phyloP scores from a whole-genome alignment of 345 rosid species.

The Punica granatum region DNA sequence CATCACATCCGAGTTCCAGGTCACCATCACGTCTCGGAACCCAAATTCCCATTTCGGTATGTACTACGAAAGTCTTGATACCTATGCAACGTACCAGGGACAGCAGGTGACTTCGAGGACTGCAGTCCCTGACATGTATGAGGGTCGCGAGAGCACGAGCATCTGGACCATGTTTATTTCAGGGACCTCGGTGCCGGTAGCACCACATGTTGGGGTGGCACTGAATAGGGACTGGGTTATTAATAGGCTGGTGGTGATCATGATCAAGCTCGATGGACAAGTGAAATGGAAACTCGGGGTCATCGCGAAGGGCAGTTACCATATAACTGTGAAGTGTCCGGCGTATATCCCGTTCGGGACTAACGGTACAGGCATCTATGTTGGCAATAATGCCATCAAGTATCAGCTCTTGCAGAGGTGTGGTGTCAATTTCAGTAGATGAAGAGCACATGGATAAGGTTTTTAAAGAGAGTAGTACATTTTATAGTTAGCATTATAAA shows the following conservation, averaged over 20 bases:
- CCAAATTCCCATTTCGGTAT: slow-evolving; percentile 12
- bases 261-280: slow-evolving; percentile 13
- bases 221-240: slow-evolving; percentile 16
- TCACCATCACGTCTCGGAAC: slow-evolving; percentile 14
- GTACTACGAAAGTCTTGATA: slow-evolving; percentile 13
- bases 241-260: slow-evolving; percentile 9
- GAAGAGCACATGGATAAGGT: too few species aligned
- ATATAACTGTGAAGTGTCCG: slow-evolving; percentile 26
- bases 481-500: too few species aligned
- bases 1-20: slow-evolving; percentile 12
- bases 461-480: too few species aligned
- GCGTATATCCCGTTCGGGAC: slow-evolving; percentile 21
- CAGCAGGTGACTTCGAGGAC: slow-evolving; percentile 15
- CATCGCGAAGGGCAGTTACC: slow-evolving; percentile 19
- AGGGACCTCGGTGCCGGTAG: slow-evolving; percentile 23
- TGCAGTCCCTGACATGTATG: slow-evolving; percentile 2
- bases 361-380: slow-evolving; percentile 4
- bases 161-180: slow-evolving; percentile 35
- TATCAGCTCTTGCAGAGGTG: slow-evolving; percentile 14
- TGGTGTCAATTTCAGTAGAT: neutral
- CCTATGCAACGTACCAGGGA: slow-evolving; percentile 11
- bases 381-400: slow-evolving; percentile 17
- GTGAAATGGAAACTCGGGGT: slow-evolving; percentile 28
- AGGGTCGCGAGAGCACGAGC: slow-evolving; percentile 10
- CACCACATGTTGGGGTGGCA: slow-evolving; percentile 19